Base-by-base conservation (phyloP, 2,329 filamentous ascomycete genomes). In the Chaetomium olivaceum region DNA sequence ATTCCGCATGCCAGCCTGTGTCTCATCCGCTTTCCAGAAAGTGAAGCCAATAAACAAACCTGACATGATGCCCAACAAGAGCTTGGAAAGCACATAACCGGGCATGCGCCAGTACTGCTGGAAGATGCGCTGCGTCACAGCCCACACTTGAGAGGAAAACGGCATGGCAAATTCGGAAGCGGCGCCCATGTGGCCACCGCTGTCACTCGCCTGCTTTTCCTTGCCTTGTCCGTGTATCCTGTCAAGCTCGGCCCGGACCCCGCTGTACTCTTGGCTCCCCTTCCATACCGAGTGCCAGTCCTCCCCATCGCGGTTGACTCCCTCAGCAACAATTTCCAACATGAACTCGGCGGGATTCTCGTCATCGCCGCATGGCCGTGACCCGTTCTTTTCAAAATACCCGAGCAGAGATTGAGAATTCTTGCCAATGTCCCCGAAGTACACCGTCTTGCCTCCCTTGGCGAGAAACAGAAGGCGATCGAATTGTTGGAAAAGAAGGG, bases 81-180 rank as follows among this genome's bases (percentile, higher is more conserved):
- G 75, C 78, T 94, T 94, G 64, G 90, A 85, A 76, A 91, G 90
- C 72, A 95, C 87, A 77, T 95, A 95, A 12, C 82, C 82, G 0
- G 91, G 91, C 63, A 87, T 91, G 55, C 91, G 85, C 91, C 91
- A 94, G 81, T 93, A 93, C 74, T 95, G 91, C 73, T 91, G 85
- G 77, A 93, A 93, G 6, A 93, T 86, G 64, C 91, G 87, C 9
- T 82, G 71, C 1, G 86, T 87, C 51, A 92, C 90, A 65, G 87
- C 82, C 52, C 76, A 77, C 0, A 94, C 77, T 74, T 97, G 93
- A 0, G 80, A 72, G 0, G 65, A 66, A 73, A 96, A 91, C 0
- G 92, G 88, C 71, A 91, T 90, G 4, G 93, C 92, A 68, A 96
- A 96, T 76, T 95, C 91, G 8, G 85, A 80, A 70, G 85, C 69